Conservation (phyloP, 2,329 filamentous ascomycete genomes). For the Trichoderma brevicompactum region DNA sequence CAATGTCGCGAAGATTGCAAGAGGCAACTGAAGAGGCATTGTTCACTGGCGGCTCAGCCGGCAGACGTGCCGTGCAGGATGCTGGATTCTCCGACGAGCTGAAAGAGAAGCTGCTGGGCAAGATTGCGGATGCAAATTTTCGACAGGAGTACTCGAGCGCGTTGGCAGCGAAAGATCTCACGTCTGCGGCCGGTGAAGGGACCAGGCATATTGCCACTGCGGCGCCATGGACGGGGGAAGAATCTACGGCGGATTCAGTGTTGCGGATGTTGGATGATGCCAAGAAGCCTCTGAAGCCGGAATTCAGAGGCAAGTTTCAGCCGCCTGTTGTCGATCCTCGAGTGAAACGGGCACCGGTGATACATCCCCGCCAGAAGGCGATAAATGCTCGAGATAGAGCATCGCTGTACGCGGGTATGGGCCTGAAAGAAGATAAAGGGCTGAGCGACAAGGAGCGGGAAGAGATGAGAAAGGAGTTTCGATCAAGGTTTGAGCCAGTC, state of each 20-base stretch:
- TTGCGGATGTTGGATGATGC: slow-evolving; percentile 85
- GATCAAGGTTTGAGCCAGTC: slow-evolving; percentile 77
- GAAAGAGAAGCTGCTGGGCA: slow-evolving; percentile 61
- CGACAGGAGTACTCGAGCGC: slow-evolving; percentile 54
- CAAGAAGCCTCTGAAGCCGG: slow-evolving; percentile 67
- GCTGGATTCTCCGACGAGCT: slow-evolving; percentile 68
- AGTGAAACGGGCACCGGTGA: slow-evolving; percentile 46
- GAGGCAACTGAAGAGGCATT: slow-evolving; percentile 68
- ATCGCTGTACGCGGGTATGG: slow-evolving; percentile 54
- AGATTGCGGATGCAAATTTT: slow-evolving; percentile 60
- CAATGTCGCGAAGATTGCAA: slow-evolving; percentile 61
- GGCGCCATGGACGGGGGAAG: slow-evolving; percentile 77
- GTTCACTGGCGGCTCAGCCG: slow-evolving; percentile 61
- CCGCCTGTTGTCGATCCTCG: slow-evolving; percentile 59
- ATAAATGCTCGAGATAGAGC: slow-evolving; percentile 63
- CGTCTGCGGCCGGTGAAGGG: slow-evolving; percentile 66
- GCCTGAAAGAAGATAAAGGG: slow-evolving; percentile 52
- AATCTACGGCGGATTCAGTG: slow-evolving; percentile 73
- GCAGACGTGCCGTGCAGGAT: slow-evolving; percentile 63
- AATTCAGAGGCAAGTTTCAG: slow-evolving; percentile 52
- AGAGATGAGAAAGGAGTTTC: slow-evolving; percentile 71
- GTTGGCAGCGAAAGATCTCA: slow-evolving; percentile 54
- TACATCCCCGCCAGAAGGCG: slow-evolving; percentile 52
- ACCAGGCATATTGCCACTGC: slow-evolving; percentile 70
- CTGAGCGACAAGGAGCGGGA: slow-evolving; percentile 75